These are phyloP conservation scores for Xerophyta viscosa DNA, from an alignment of 106 monocot species.

Conservation along the genomic window DNA sequence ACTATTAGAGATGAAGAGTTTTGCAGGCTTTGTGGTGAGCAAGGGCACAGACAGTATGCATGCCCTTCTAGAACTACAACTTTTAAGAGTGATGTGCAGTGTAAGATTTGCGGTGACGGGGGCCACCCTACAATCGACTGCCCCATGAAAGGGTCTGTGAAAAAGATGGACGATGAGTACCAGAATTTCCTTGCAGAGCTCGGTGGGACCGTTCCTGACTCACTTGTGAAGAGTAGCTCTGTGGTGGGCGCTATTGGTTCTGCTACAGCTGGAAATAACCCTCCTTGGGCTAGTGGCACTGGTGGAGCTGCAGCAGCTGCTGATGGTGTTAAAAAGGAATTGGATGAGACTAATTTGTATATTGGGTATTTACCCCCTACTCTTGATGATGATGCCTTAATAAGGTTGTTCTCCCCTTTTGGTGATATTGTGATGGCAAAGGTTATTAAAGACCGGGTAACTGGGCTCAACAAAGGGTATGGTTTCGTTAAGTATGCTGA, in stretches of 20 bases:
- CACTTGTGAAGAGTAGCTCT: conserved; percentile 32
- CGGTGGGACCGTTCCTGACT: conserved; percentile 70
- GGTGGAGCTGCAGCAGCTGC: conserved; percentile 8
- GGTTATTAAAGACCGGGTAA: conserved; percentile 81
- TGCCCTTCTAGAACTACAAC: conserved; percentile 63
- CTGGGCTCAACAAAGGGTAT: conserved; percentile 80
- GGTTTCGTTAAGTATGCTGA: conserved; percentile 93
- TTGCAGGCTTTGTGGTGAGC: conserved; percentile 81
- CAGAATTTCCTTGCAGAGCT: conserved; percentile 87
- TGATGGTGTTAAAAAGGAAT: conserved; percentile 63
- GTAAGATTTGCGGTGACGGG: conserved; percentile 92
- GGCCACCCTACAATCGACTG: conserved; percentile 93
- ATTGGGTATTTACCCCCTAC: conserved; percentile 79
- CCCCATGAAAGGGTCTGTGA: conserved; percentile 77
- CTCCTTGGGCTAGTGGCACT: conserved; percentile 39
- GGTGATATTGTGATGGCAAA: conserved; percentile 93
- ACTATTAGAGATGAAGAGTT: conserved; percentile 93
- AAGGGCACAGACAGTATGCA: conserved; percentile 84
- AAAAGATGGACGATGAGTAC: conserved; percentile 96
- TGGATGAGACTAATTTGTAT: conserved; percentile 89
- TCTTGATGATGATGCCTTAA: conserved; percentile 71
- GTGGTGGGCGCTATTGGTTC: conserved; percentile 36
- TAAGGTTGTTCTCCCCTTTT: conserved; percentile 62
- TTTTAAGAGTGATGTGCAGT: conserved; percentile 78
- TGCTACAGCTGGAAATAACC: conserved; percentile 31